Conservation (phyloP, 2,329 filamentous ascomycete species). For the Ambrosiella xylebori region DNA sequence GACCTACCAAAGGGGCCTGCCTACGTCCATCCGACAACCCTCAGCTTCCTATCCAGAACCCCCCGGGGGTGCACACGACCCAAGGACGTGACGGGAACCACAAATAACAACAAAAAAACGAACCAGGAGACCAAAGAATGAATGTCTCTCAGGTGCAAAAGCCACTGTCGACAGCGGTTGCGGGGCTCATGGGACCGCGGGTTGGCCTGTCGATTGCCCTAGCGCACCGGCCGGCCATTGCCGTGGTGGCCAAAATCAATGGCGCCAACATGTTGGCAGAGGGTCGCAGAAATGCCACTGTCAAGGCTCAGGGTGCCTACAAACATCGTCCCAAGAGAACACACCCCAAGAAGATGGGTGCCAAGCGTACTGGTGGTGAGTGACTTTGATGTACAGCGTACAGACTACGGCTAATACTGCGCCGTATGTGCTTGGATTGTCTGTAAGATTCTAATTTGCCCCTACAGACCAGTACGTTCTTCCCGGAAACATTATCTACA, state of each 20-base stretch:
- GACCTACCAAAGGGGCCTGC: too few relatives aligned
- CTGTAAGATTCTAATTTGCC: too few relatives aligned
- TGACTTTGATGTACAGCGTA: neutral
- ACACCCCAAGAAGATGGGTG: slow-evolving; percentile 69
- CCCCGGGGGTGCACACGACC: too few relatives aligned
- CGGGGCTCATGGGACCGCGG: slow-evolving; percentile 16
- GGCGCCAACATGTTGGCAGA: slow-evolving; percentile 17
- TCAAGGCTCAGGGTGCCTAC: slow-evolving; percentile 50
- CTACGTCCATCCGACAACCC: neutral
- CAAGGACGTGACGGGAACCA: too few relatives aligned
- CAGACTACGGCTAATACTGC: too few relatives aligned
- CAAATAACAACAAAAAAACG: too few relatives aligned
- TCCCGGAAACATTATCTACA: slow-evolving; percentile 94
- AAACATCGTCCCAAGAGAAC: slow-evolving; percentile 45
- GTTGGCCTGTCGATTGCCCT: slow-evolving; percentile 11
- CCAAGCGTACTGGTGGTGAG: slow-evolving; percentile 78
- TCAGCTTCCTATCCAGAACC: too few relatives aligned
- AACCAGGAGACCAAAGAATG: neutral
- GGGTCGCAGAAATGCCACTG: slow-evolving; percentile 36
- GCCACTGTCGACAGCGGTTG: slow-evolving; percentile 27
- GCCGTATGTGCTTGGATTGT: too few relatives aligned
- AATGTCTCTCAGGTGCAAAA: slow-evolving; percentile 25
- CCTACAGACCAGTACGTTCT: slow-evolving; percentile 70
- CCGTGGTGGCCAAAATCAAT: slow-evolving; percentile 13
- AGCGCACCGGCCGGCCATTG: slow-evolving; percentile 15